Conservation (phyloP, 192 early-diverging fungal species). For the Chytriomyces hyalinus region DNA sequence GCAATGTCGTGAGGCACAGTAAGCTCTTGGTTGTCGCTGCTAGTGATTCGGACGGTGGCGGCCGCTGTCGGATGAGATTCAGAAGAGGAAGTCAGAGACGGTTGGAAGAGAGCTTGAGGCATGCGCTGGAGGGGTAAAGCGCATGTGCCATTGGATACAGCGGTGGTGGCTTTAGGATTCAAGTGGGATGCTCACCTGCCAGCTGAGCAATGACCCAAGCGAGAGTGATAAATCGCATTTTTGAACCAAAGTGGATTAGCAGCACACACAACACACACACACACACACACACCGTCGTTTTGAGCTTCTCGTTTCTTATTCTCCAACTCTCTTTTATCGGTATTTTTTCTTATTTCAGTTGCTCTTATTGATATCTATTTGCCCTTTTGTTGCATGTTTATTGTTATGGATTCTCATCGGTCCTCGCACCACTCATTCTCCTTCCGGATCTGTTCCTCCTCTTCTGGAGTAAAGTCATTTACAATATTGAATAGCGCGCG, state of each 20-base stretch:
- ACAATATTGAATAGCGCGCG: constrained; percentile 89
- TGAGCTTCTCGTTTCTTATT: background rate
- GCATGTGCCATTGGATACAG: background rate
- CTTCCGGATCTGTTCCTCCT: constrained; percentile 81
- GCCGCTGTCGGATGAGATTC: background rate
- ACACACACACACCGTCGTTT: background rate
- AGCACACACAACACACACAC: too few species aligned
- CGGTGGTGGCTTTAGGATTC: background rate
- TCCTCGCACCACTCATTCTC: constrained; percentile 60
- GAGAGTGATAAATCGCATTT: background rate
- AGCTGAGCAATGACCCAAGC: background rate
- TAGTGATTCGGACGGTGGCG: constrained; percentile 54
- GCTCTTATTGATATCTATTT: background rate
- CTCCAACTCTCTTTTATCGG: background rate
- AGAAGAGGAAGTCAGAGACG: background rate
- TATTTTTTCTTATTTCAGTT: background rate
- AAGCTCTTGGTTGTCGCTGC: constrained; percentile 59
- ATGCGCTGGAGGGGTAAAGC: background rate
- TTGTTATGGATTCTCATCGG: background rate
- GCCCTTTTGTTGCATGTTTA: background rate
- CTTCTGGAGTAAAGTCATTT: constrained; percentile 96
- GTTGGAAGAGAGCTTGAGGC: too few species aligned
- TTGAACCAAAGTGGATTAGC: too few species aligned
- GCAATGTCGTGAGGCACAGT: constrained; percentile 60
- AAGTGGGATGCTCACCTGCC: background rate